Conservation (phyloP, 371 early-diverging fungal genomes). For the Cokeromyces recurvatus region DNA sequence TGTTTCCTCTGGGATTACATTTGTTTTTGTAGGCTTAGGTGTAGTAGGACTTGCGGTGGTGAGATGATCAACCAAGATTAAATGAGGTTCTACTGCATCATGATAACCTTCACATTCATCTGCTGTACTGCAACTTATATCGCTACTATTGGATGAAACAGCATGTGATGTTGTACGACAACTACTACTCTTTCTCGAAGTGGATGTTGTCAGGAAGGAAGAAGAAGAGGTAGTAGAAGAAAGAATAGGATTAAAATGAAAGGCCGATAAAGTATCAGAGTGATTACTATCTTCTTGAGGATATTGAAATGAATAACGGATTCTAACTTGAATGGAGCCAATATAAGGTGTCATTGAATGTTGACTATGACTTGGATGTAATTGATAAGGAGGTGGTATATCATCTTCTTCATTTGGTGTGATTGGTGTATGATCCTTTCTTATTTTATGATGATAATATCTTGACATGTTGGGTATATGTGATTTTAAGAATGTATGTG, state of each 20-base stretch:
- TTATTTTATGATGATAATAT: conserved; percentile 9
- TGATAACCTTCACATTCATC: conserved; percentile 18
- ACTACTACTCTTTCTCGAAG: conserved; percentile 10
- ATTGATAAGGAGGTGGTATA: conserved; percentile 13
- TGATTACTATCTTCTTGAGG: no score
- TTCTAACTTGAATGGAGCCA: conserved; percentile 42
- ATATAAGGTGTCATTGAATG: conserved; percentile 43
- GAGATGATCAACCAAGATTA: conserved; percentile 21
- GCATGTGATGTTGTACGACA: no score
- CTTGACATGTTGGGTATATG: conserved; percentile 36
- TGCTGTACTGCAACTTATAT: conserved; percentile 3
- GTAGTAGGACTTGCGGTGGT: conserved; percentile 6
- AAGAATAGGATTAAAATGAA: no score
- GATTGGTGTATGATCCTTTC: background rate
- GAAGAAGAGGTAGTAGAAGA: conserved; percentile 11
- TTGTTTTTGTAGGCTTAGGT: conserved; percentile 11
- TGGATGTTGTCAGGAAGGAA: background rate
- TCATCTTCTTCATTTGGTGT: conserved; percentile 5
- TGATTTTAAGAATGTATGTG: conserved; percentile 42
- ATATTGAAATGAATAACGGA: conserved; percentile 37
- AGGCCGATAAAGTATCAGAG: no score
- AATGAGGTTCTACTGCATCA: conserved; percentile 33
- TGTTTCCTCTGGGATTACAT: conserved; percentile 18
- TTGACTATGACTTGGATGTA: conserved; percentile 37
- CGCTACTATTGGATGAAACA: conserved; percentile 10